Conservation (phyloP, 768 basidiomycete genomes). For the Dictyophora rubrovolvata region DNA sequence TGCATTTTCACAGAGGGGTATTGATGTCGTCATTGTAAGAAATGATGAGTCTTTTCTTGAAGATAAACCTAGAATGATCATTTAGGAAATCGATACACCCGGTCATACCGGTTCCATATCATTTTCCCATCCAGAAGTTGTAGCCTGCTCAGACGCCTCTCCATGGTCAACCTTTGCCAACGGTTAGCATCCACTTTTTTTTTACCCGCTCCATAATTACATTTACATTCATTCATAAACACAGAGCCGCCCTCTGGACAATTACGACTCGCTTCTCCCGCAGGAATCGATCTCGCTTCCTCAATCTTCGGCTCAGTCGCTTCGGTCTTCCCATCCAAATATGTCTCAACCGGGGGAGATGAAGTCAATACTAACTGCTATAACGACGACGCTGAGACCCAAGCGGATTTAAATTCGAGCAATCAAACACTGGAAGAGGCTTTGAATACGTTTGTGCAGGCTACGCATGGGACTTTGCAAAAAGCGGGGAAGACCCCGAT, state of each 20-base stretch:
- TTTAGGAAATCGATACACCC: conserved; percentile 26
- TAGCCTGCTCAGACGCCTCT: conserved; percentile 21
- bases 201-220: not conserved
- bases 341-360: conserved; percentile 28
- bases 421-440: conserved; percentile 21
- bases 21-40: conserved; percentile 24
- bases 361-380: conserved; percentile 24
- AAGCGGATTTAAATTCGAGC: conserved; percentile 11
- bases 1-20: conserved; percentile 20
- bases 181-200: conserved; percentile 5
- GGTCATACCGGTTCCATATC: conserved; percentile 27
- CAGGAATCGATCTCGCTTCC: conserved; percentile 15
- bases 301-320: conserved; percentile 16
- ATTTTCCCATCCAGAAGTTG: conserved; percentile 23
- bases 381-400: conserved; percentile 18
- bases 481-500: conserved; percentile 23
- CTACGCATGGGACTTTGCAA: conserved; percentile 17
- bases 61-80: no score
- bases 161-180: conserved; percentile 16
- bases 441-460: conserved; percentile 18
- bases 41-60: not conserved
- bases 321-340: conserved; percentile 11
- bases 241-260: conserved; percentile 31
- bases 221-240: no score
- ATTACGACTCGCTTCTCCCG: conserved; percentile 19